Base-by-base conservation (phyloP, 768 basidiomycete genomes). In the Termitomyces sp. region DNA sequence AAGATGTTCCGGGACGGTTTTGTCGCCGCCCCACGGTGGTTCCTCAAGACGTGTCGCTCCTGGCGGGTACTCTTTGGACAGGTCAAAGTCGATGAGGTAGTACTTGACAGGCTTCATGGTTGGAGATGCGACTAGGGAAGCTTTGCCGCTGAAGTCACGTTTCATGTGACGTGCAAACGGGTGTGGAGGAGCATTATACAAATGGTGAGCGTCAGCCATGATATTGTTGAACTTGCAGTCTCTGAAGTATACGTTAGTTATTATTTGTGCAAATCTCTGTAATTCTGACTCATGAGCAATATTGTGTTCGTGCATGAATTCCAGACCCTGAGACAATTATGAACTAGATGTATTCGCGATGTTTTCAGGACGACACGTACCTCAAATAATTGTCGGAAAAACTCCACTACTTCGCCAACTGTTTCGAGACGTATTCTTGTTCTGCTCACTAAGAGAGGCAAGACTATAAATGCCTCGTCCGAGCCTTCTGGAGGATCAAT, bases 251-350 rank as follows among this genome's bases (percentile, higher is more conserved):
- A 18, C n/a, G 32, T 38, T 1, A 43, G 16, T 10, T 20, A n/a
- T 7, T 20, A 10, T 16, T 6, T 24, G 28, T 16, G 35, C 35
- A 38, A 6, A 22, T 9, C 16, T 22, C 6, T 6, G 4, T 7
- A 16, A 30, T 8, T 22, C 47, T 5, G 54, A 72, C 75, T 72
- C 65, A 55, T 76, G 74, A 0, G 66, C 69, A 20, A 75, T 64
- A 4, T 56, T 63, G 40, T 73, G 63, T 13, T 65, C 22, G 18
- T 76, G 72, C 70, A 75, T 74, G 13, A 70, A 76, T n/a, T 64
- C 62, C 0, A 76, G 32, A 1, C 72, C 71, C 72, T 75, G 24
- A 6, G 8, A 22, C n/a, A 1, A 5, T 33, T 28, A 20, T 3
- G 55, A 8, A 8, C 9, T 30, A 7, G 10, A 38, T 49, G 59